Evolutionary conservation across 345 rosid species (phyloP), one percentile per base, ranked within the genome.

Genomic region (Balakata baccata): DNA sequence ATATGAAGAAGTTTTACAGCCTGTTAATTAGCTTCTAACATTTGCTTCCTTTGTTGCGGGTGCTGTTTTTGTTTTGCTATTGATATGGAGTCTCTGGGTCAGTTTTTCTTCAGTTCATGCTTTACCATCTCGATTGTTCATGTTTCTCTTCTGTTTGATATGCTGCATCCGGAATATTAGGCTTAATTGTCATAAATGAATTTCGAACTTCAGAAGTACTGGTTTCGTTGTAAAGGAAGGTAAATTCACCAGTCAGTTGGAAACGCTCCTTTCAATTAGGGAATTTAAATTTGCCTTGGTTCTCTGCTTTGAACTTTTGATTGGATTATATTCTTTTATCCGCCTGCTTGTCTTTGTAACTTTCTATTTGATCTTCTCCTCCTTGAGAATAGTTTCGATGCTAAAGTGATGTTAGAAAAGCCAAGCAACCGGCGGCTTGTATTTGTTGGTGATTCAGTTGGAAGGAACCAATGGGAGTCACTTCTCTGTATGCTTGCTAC

Each of bases 391-490:
- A 95, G 98, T 71, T 95, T 95, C 71, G 85, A 89, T 80, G 94
- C 94, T 25, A 82, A 75, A 63, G 20, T 77, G 73, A 88, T 91
- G 96, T 76, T 92, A 66, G 90, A 91, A 77, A 87, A 83, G 64
- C 79, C 90, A 37, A 83, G 86, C 43, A 81, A 90, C 76, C 79
- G 84, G 76, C 72, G 96, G 74, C 79, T 95, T 10, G 97, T 82
- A 18, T 95, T 92, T 77, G 92, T 87, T n/a, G 99, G 99, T 10
- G 99, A 92, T 50, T 95, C 99, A 11, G 84, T 95, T 51, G 99
- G 96, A 63, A 85, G 98, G 79, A 95, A 95, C 83, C 99, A 95
- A 38, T 92, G 96, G 97, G 97, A 95, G 79, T 95, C 98, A 57
- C 88, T 92, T 65, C 89, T 95, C 49, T 92, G 98, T 80, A 76